phyloP scores from a whole-genome alignment of 441 rosid species.

The Corymbia citriodora region DNA sequence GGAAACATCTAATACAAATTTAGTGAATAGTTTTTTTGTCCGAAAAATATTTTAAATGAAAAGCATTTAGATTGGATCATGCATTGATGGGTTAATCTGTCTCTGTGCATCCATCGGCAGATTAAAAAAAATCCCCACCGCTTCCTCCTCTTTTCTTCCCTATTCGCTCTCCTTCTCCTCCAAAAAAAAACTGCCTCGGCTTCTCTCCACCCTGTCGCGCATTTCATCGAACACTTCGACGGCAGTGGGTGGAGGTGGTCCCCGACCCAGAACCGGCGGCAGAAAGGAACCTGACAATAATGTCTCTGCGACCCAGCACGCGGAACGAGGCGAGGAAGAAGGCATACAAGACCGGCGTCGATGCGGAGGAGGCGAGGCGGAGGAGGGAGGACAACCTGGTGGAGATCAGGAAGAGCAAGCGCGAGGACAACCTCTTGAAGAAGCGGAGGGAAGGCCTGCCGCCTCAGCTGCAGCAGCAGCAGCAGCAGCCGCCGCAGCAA shows the following conservation, averaged over 20 bases:
- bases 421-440: constrained; percentile 25
- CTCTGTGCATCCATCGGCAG: neutral
- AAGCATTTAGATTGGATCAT: neutral
- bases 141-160: neutral
- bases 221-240: neutral
- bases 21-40: neutral
- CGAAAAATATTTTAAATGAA: neutral
- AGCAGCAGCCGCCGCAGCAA: constrained; percentile 11
- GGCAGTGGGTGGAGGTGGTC: neutral
- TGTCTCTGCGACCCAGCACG: constrained; percentile 18
- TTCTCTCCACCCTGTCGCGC: neutral
- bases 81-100: neutral
- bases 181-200: neutral
- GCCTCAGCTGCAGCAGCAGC: constrained; percentile 4
- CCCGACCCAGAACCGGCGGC: neutral
- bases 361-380: constrained; percentile 19
- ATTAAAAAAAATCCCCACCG: neutral
- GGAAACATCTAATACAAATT: neutral
- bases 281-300: neutral
- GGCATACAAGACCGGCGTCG: constrained; percentile 16
- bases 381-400: constrained; percentile 27
- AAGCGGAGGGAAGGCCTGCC: constrained; percentile 26
- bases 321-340: constrained; percentile 18
- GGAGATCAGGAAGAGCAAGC: constrained; percentile 28
- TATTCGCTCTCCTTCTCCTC: neutral